Conservation (phyloP, 1,284 basidiomycete species). For the Schizopora paradoxa region DNA sequence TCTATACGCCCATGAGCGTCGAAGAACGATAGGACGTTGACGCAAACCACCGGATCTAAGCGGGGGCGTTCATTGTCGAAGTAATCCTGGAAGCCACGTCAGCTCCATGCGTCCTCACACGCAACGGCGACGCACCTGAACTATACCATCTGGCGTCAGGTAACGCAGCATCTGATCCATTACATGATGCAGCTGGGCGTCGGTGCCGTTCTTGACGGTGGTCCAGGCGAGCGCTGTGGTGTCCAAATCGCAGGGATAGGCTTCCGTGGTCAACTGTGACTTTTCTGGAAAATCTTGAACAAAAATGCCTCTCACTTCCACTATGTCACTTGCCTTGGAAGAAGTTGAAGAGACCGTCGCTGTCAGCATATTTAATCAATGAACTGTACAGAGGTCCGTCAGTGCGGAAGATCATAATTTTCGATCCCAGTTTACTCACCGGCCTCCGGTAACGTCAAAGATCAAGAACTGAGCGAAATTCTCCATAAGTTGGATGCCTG, state of each 20-base stretch:
- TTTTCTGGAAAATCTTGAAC: constrained; percentile 44
- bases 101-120: not conserved
- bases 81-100: constrained; percentile 12
- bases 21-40: constrained; percentile 47
- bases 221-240: constrained; percentile 16
- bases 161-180: constrained; percentile 9
- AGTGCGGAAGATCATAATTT: too few relatives aligned
- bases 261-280: constrained; percentile 9
- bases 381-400: too few relatives aligned
- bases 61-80: constrained; percentile 15
- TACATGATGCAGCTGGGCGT: constrained; percentile 1
- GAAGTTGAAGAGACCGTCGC: too few relatives aligned
- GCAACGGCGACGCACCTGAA: not conserved
- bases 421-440: constrained; percentile 27
- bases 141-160: not conserved
- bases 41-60: constrained; percentile 44
- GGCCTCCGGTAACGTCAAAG: constrained; percentile 43
- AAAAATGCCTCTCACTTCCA: too few relatives aligned
- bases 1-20: constrained; percentile 42
- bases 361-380: too few relatives aligned
- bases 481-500: constrained; percentile 38
- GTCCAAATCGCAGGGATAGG: constrained; percentile 15
- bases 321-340: too few relatives aligned
- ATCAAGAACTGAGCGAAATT: constrained; percentile 54
- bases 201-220: constrained; percentile 1